phyloP scores from a whole-genome alignment of 371 early-diverging fungal species.

The Rhizopus delemar region DNA sequence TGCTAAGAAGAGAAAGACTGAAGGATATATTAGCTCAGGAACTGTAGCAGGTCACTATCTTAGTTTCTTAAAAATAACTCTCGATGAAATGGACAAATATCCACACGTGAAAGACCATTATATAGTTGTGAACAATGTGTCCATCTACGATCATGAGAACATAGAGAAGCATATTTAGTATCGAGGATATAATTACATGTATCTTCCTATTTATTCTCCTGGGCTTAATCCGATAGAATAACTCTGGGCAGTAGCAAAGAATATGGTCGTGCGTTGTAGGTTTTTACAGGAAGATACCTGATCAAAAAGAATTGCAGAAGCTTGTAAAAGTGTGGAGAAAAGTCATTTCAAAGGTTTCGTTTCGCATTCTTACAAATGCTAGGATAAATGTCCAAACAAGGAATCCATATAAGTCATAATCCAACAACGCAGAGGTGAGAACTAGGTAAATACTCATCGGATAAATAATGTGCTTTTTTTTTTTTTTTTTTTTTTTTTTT shows the following conservation, averaged over 20 bases:
- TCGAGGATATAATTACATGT: conserved; percentile 19
- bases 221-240: conserved; percentile 20
- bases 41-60: neutral
- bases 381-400: conserved; percentile 23
- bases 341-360: conserved; percentile 18
- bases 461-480: neutral
- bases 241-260: conserved; percentile 21
- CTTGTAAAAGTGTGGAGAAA: conserved; percentile 9
- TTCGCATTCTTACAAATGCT: conserved; percentile 21
- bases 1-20: conserved; percentile 6
- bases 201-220: conserved; percentile 18
- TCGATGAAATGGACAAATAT: conserved; percentile 21
- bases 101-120: conserved; percentile 12
- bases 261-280: conserved; percentile 15
- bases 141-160: conserved; percentile 13
- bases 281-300: conserved; percentile 17
- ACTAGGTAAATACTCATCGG: conserved; percentile 10
- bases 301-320: conserved; percentile 13
- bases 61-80: conserved; percentile 12
- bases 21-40: conserved; percentile 3
- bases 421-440: conserved; percentile 16
- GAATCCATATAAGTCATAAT: conserved; percentile 9
- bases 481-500: too few species aligned
- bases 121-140: conserved; percentile 15
- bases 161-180: conserved; percentile 17